Base-by-base conservation (phyloP, 495 filamentous ascomycete genomes). In the Glutinoglossum americanum region DNA sequence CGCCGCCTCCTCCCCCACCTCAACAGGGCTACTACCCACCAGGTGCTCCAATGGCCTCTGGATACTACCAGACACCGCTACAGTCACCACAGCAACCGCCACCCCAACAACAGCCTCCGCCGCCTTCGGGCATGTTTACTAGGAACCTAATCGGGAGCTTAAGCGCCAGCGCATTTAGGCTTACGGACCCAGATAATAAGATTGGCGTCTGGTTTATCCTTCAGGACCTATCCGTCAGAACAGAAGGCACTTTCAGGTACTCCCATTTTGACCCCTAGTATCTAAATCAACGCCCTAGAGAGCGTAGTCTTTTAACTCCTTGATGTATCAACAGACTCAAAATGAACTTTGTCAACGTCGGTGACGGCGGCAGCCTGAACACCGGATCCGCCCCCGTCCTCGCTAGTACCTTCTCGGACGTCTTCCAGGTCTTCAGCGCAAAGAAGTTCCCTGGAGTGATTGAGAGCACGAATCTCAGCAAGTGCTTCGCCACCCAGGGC, bases 391-490 rank as follows among this genome's bases (percentile, higher is more conserved):
- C 88, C 0, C 87, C 85, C 0, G 83, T 97, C 27, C 77, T 98
- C 1, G 92, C 92, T 1, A 84, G 81, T 2, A 84, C 82, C 62
- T 98, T 92, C 67, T 88, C 83, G 37, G 85, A 95, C 15, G 76
- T 80, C 19, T 97, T 98, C 75, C 86, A 92, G 60, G 92, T 98
- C 48, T 97, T 82, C 68, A 89, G 83, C 5, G 92, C 92, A 35
- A 98, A 98, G 76, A 94, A 94, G 62, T 98, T 98, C 74, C 90
- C 92, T 0, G 92, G 92, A 59, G 92, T 98, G 0, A 93, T 94
- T 61, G 90, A 96, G 66, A 90, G 84, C 66, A 98, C 92, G 1
- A 68, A 77, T n/a, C 71, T 98, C 21, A 95, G 89, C 74, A 95
- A 93, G 67, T 84, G 80, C 63, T 98, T 98, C 70, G 92, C 92